Evolutionary conservation across 1,139 yeast species (phyloP).

Genomic region (Chernovozyma aurita): DNA sequence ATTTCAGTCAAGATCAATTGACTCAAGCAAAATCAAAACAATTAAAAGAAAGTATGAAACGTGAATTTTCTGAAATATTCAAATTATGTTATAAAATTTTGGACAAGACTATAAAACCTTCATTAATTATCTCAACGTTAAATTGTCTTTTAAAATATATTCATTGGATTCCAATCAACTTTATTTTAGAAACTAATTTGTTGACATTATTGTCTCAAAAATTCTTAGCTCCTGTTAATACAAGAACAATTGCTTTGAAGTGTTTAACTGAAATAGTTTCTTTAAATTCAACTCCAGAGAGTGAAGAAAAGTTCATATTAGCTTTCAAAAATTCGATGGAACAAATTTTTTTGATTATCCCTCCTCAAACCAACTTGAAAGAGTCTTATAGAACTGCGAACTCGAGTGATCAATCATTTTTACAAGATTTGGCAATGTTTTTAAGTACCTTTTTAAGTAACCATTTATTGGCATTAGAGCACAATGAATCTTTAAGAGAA

Average conservation of each 20-base stretch:
- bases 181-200: slow-evolving; percentile 82
- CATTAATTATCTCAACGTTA: slow-evolving; percentile 79
- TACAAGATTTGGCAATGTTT: slow-evolving; percentile 94
- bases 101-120: slow-evolving; percentile 80
- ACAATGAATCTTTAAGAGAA: slow-evolving; percentile 52
- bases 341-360: slow-evolving; percentile 66
- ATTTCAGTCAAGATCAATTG: slow-evolving; percentile 89
- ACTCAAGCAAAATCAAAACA: slow-evolving; percentile 90
- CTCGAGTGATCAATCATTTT: slow-evolving; percentile 85
- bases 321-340: slow-evolving; percentile 76
- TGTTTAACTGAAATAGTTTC: slow-evolving; percentile 89
- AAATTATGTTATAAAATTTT: slow-evolving; percentile 89
- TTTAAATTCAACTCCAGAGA: slow-evolving; percentile 52
- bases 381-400: slow-evolving; percentile 71
- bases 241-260: slow-evolving; percentile 80
- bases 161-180: slow-evolving; percentile 92
- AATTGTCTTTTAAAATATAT: slow-evolving; percentile 79
- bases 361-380: slow-evolving; percentile 69
- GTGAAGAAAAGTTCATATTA: slow-evolving; percentile 63
- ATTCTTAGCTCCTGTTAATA: slow-evolving; percentile 74
- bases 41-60: slow-evolving; percentile 77
- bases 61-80: slow-evolving; percentile 90
- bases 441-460: slow-evolving; percentile 77
- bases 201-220: slow-evolving; percentile 68
- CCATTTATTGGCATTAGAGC: slow-evolving; percentile 74